Base-by-base conservation (phyloP, 1,284 basidiomycete species). In the Irpex sp. region DNA sequence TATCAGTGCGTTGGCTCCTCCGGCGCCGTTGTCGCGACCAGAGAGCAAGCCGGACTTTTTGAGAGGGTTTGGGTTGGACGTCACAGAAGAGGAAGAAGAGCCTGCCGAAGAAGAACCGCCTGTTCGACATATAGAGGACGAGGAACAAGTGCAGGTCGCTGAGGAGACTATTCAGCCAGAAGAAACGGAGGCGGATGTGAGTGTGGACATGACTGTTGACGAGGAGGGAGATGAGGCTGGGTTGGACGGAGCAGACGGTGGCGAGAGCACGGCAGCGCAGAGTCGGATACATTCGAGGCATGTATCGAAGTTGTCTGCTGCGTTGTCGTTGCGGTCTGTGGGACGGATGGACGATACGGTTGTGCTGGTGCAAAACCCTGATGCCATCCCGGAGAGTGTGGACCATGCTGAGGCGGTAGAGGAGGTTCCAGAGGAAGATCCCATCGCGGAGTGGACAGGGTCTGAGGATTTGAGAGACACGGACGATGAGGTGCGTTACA, bases 61-160 rank as follows among this genome's bases (percentile, higher is more conserved):
- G 62, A 83, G 87, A 66, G 91, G 91, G 2, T 93, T 93, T 73
- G 90, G 91, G 2, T 70, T 93, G 57, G 89, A 93, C 67, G 85
- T 87, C 63, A 87, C 89, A 4, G 87, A 91, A 68, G 90, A 92
- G 70, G 85, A 82, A 55, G 75, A 77, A 62, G 70, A 73, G 60
- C 72, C 71, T 15, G 73, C 58, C 40, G 62, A 63, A 26, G 62
- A 63, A 26, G 57, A 59, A 21, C 47, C 57, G 36, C 37, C 21
- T 58, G 8, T n/a, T 8, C 19, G 15, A 31, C 17, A 36, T 9
- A 36, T 19, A 17, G 56, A 38, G 62, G 44, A 19, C 47, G 19
- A 37, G 67, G 15, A 71, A 26, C 80, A 81, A 57, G 74, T 72
- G 21, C 64, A 63, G 15, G 70, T 68, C 6, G 71, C 61, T 61